Conservation (phyloP, 2,329 filamentous ascomycete species). For the Ophiobolus disseminans region DNA sequence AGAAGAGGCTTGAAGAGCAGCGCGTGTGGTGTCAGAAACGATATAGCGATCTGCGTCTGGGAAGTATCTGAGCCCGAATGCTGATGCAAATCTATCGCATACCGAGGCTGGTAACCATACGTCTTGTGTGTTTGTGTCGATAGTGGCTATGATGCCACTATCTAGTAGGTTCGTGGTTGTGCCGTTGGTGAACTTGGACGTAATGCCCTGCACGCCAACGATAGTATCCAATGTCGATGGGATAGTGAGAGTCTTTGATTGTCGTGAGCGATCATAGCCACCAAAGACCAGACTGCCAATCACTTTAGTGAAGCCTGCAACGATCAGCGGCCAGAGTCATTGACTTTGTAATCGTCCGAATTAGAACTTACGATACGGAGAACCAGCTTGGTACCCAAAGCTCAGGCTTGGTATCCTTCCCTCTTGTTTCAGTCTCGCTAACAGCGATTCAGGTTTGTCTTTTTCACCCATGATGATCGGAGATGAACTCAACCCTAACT, state of each 20-base stretch:
- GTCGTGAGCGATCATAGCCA: slow-evolving; percentile 14
- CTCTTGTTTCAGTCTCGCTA: slow-evolving; percentile 56
- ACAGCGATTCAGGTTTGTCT: slow-evolving; percentile 61
- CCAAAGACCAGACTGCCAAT: slow-evolving; percentile 24
- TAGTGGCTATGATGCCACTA: neutral
- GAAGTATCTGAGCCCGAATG: slow-evolving; percentile 23
- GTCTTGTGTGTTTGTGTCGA: neutral
- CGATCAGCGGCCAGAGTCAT: neutral
- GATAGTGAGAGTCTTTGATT: neutral
- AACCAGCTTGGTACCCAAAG: slow-evolving; percentile 76
- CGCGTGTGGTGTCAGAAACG: slow-evolving; percentile 34
- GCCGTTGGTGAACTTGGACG: neutral
- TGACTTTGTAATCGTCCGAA: neutral
- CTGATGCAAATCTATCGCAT: slow-evolving; percentile 2
- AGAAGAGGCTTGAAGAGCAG: slow-evolving; percentile 38
- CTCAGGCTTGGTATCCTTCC: slow-evolving; percentile 71
- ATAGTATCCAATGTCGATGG: neutral
- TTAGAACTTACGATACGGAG: slow-evolving; percentile 58
- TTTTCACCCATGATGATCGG: slow-evolving; percentile 57
- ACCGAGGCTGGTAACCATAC: slow-evolving; percentile 2
- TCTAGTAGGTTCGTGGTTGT: neutral
- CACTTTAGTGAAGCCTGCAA: slow-evolving; percentile 6
- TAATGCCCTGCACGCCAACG: slow-evolving; percentile 1
- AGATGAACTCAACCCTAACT: slow-evolving; percentile 52
- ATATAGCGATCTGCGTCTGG: slow-evolving; percentile 42